phyloP scores from a whole-genome alignment of 140 eudicot species.

The Senecio squalidus region DNA sequence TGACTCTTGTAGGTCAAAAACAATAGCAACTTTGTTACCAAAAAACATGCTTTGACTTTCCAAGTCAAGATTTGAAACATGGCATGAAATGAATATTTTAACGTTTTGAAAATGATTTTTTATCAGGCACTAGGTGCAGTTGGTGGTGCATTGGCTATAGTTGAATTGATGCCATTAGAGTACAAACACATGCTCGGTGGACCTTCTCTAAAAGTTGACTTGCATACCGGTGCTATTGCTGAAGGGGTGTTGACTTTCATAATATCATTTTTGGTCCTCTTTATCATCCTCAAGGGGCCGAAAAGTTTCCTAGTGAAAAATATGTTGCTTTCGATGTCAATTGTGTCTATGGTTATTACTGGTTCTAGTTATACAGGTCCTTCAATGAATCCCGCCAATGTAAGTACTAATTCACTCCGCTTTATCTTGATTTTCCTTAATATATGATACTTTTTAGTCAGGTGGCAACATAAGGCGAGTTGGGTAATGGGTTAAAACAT shows the following conservation, averaged over 20 bases:
- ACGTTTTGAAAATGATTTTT: background rate
- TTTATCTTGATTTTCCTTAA: background rate
- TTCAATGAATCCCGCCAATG: constrained; percentile 80
- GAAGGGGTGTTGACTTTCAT: constrained; percentile 70
- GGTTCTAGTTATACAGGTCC: constrained; percentile 84
- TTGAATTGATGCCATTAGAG: constrained; percentile 59
- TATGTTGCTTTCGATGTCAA: constrained; percentile 63
- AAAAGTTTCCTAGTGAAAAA: constrained; percentile 45
- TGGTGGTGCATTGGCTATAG: constrained; percentile 68
- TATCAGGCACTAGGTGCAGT: constrained; percentile 73
- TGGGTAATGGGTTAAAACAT: background rate
- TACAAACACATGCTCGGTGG: constrained; percentile 77
- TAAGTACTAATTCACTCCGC: constrained; percentile 16
- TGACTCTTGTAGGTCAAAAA: background rate
- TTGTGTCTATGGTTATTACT: constrained; percentile 45
- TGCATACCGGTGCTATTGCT: constrained; percentile 74
- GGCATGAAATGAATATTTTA: background rate
- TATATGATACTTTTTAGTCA: background rate
- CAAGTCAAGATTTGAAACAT: background rate
- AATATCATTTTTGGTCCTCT: constrained; percentile 53
- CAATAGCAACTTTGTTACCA: background rate
- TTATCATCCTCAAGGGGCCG: constrained; percentile 53
- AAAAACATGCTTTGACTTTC: constrained; percentile 5
- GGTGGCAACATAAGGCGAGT: background rate
- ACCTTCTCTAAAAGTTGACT: constrained; percentile 67